A percentile compares a stretch with the other conserved stretches of the same genome.
Conservation (phyloP, 2,329 filamentous ascomycete genomes). For the Aspergillus melleus region DNA sequence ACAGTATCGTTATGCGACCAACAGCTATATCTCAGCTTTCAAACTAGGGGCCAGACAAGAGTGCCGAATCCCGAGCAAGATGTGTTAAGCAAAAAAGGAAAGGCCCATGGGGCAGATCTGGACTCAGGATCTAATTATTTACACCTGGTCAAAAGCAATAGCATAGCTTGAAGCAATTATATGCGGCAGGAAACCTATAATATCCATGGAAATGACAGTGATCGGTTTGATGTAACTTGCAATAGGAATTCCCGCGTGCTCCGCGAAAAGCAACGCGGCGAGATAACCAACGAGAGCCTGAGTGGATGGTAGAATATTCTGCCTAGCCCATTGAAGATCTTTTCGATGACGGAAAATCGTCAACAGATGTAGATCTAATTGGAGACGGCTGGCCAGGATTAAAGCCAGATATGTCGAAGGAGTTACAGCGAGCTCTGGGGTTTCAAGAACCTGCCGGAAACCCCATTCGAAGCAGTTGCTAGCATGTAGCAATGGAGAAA, state of each 20-base stretch:
- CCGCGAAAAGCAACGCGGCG: background rate
- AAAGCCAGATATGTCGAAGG: background rate
- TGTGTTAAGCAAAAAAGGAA: background rate
- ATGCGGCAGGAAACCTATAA: background rate
- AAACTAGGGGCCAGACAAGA: no score
- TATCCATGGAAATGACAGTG: background rate
- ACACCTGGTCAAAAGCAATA: background rate
- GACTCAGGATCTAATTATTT: background rate
- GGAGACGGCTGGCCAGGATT: background rate
- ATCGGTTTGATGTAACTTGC: background rate
- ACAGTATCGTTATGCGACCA: no score
- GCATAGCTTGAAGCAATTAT: background rate
- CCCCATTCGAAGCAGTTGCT: background rate
- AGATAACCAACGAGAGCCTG: background rate
- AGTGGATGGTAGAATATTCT: background rate
- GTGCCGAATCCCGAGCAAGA: no score
- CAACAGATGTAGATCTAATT: background rate
- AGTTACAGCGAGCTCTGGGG: background rate
- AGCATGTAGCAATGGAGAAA: background rate
- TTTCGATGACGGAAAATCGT: background rate
- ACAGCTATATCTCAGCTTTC: no score
- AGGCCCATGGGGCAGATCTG: no score
- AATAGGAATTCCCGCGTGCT: background rate
- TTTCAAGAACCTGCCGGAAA: background rate
- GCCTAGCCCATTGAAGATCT: background rate